These are phyloP conservation scores for Lecanicillium sp. DNA, from an alignment of 2,329 filamentous ascomycete genomes.

Conservation along the genomic window DNA sequence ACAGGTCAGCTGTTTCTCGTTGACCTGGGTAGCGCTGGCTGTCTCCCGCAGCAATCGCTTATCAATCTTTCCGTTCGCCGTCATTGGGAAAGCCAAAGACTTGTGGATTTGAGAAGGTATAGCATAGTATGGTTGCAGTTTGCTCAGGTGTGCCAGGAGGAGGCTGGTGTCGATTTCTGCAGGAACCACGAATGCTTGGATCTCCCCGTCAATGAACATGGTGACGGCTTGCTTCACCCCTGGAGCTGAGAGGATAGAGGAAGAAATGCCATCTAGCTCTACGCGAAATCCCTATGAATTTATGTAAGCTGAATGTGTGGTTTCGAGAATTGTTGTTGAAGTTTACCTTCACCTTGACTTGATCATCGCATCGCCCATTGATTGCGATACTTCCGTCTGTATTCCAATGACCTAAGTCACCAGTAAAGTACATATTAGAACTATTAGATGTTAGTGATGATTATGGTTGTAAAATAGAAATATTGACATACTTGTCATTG, in stretches of 20 bases:
- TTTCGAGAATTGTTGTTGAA: not conserved
- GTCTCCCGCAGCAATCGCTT: slow-evolving; percentile 33
- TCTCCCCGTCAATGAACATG: slow-evolving; percentile 36
- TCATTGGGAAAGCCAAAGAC: slow-evolving; percentile 38
- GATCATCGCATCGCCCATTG: slow-evolving; percentile 51
- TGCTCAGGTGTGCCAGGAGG: slow-evolving; percentile 31
- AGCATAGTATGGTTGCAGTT: slow-evolving; percentile 46
- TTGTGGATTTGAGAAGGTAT: slow-evolving; percentile 37
- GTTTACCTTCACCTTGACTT: slow-evolving; percentile 50
- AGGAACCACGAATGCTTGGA: slow-evolving; percentile 43
- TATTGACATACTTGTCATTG: slow-evolving; percentile 36
- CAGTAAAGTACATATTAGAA: slow-evolving; percentile 51
- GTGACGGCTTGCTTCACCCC: slow-evolving; percentile 39
- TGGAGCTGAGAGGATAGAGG: slow-evolving; percentile 37
- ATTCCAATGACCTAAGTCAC: slow-evolving; percentile 49
- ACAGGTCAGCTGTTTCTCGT: not conserved
- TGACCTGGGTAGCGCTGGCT: slow-evolving; percentile 9
- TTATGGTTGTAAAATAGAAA: not conserved
- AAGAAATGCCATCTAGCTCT: slow-evolving; percentile 50
- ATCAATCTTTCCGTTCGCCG: slow-evolving; percentile 49
- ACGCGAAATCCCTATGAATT: slow-evolving; percentile 46
- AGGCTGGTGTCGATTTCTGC: slow-evolving; percentile 23
- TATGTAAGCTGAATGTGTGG: too few species aligned
- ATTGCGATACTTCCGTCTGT: slow-evolving; percentile 45
- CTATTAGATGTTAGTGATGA: slow-evolving; percentile 16